phyloP scores from a whole-genome alignment of 257 asterid species.

The Catharanthus roseus region DNA sequence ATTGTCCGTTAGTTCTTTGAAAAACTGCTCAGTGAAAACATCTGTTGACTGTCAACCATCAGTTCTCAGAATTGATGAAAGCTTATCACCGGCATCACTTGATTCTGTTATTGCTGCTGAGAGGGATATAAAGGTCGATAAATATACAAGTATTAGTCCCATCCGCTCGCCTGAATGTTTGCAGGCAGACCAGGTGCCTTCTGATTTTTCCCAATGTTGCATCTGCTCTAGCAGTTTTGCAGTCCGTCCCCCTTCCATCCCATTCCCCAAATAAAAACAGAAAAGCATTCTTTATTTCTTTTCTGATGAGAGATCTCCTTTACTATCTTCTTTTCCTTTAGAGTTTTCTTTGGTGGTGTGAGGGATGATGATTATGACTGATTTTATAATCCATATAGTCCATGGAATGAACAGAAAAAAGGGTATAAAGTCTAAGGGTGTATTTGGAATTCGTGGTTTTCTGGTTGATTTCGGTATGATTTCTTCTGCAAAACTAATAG shows the following conservation, averaged over 20 bases:
- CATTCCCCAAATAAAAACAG: background rate
- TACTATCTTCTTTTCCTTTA: background rate
- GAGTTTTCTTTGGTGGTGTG: background rate
- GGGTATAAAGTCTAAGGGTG: background rate
- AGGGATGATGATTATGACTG: background rate
- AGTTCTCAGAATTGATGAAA: slow-evolving; percentile 53
- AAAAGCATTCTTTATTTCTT: background rate
- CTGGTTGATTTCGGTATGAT: background rate
- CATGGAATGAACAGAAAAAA: background rate
- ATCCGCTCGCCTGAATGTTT: slow-evolving; percentile 49
- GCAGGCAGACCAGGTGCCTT: slow-evolving; percentile 45
- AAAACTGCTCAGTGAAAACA: slow-evolving; percentile 46
- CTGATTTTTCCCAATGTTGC: background rate
- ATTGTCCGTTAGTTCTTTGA: slow-evolving; percentile 41
- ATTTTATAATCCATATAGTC: background rate
- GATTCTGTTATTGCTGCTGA: slow-evolving; percentile 60
- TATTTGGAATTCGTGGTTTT: background rate
- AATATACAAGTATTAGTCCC: slow-evolving; percentile 43
- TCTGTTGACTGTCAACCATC: slow-evolving; percentile 56
- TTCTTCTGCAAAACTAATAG: background rate
- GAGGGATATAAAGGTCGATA: slow-evolving; percentile 48
- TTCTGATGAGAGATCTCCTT: background rate
- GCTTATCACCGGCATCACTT: slow-evolving; percentile 57
- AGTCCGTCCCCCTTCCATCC: background rate
- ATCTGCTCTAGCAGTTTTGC: background rate